Evolutionary conservation across 176 grass and related monocot species (phyloP).

Genomic region (Aechmea fasciata): DNA sequence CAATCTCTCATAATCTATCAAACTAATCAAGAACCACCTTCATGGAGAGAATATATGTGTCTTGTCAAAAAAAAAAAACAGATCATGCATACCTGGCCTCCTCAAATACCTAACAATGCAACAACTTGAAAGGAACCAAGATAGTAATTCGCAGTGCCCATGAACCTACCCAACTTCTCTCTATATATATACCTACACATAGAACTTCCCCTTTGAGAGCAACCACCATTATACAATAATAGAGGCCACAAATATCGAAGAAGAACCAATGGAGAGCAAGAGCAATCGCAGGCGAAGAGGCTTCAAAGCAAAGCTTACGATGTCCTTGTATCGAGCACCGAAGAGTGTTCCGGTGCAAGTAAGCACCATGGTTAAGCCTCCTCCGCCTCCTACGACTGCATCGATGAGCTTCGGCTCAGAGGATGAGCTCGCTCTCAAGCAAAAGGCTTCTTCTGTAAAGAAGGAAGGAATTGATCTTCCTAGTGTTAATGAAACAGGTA

Average conservation of each 20-base stretch:
- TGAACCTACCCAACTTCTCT: background rate
- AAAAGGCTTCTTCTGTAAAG: background rate
- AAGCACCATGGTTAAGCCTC: conserved; percentile 9
- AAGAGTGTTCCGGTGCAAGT: conserved; percentile 23
- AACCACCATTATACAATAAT: background rate
- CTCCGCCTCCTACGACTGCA: conserved; percentile 2
- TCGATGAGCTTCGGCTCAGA: background rate
- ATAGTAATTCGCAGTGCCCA: background rate
- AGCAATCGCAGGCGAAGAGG: conserved; percentile 18
- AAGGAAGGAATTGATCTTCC: background rate
- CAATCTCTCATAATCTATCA: background rate
- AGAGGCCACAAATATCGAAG: background rate
- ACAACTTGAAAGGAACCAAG: background rate
- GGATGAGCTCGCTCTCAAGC: background rate
- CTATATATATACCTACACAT: background rate
- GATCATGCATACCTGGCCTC: background rate
- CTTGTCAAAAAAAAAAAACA: background rate
- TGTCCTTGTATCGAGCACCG: conserved; percentile 23
- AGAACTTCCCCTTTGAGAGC: conserved; percentile 1
- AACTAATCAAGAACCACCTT: background rate
- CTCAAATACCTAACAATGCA: background rate
- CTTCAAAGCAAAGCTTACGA: conserved; percentile 22
- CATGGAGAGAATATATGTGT: background rate
- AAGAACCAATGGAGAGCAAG: conserved; percentile 34
- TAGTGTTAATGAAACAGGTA: background rate